Evolutionary conservation across 78 protist species (phyloP), one percentile per base, ranked within the genome.

Genomic region (Speleostelium caveatum): DNA sequence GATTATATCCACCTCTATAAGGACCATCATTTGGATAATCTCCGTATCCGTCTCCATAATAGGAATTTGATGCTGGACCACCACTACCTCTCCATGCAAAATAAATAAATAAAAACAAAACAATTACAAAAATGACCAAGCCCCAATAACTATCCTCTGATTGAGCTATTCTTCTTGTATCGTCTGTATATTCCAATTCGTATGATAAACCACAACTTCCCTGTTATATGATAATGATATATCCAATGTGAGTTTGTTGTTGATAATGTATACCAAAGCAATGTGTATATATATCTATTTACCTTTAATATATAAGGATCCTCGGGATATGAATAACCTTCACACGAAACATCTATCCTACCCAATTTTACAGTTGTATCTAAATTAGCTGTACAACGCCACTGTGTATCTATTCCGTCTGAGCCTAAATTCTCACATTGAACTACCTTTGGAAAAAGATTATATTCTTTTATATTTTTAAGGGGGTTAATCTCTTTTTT

Each of bases 321-420:
- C 1, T 69, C 76, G 2, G 76, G 76, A 49, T 69, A 45, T 7
- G 33, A 17, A 45, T 45, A 76, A 30, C 86, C 86, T 45, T 76
- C 86, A 76, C 86, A 76, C 28, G 51, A 41, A 3, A 76, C 86
- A 76, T 76, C 86, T 3, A 76, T 33, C 17, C 49, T 76, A 33
- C 86, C 86, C 2, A 76, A 62, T 45, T 21, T 19, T 30, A 76
- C 74, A 8, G 86, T 28, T 49, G 73, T 30, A 63, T 76, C 86
- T 42, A 76, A 35, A 32, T 32, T 49, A 42, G 86, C 86, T 14
- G 32, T 67, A 49, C 86, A 76, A 33, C 45, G 38, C 86, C 86
- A 76, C 45, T 76, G 86, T 17, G 63, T 73, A 76, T 76, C 86
- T 12, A 30, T 10, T 21, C 86, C 86, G 63, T 76, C 71, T 1